Conservation (phyloP, 257 asterid species). For the Capsicum baccatum region DNA sequence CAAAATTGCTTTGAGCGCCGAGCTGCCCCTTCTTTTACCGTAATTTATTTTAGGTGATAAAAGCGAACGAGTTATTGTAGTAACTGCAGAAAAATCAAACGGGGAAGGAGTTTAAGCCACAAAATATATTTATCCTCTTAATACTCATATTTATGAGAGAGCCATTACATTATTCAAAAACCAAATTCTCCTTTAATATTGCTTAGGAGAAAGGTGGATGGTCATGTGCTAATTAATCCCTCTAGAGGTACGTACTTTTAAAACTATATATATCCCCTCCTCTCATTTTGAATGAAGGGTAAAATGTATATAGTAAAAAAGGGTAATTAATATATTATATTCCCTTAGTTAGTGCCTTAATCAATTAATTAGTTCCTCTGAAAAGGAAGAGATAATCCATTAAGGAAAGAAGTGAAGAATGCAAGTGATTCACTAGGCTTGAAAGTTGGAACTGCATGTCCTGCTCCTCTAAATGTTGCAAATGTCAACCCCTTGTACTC, state of each 20-base stretch:
- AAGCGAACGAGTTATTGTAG: neutral
- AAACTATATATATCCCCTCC: neutral
- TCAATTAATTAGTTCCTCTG: constrained; percentile 34
- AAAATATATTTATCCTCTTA: neutral
- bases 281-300: neutral
- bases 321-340: neutral
- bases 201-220: neutral
- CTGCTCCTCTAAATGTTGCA: constrained; percentile 94
- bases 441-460: constrained; percentile 90
- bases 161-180: constrained; percentile 6
- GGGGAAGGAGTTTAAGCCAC: neutral
- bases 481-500: constrained; percentile 84
- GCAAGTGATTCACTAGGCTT: constrained; percentile 81
- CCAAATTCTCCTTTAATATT: neutral
- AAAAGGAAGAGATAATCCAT: constrained; percentile 66
- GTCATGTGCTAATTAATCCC: neutral
- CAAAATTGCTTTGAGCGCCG: neutral
- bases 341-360: neutral
- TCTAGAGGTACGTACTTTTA: neutral
- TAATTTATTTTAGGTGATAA: neutral
- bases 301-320: neutral
- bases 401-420: constrained; percentile 72
- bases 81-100: neutral
- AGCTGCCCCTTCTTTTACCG: neutral
- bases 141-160: neutral